Percentiles rank a stretch among this genome's conserved stretches.
phyloP scores from a whole-genome alignment of 129 eudicot species.

The Solidago caesia region DNA sequence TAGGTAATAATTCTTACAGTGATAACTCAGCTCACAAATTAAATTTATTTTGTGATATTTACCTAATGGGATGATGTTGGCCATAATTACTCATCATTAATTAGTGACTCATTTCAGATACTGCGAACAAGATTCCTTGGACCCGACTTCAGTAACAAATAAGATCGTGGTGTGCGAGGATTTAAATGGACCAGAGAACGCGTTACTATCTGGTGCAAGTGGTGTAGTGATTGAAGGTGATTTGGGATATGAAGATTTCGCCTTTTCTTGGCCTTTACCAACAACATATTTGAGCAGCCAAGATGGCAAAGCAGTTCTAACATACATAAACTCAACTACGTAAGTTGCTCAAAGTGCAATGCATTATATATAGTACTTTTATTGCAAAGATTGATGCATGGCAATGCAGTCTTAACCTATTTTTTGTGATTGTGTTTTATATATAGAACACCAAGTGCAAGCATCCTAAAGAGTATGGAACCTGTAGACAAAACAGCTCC shows the following conservation, averaged over 20 bases:
- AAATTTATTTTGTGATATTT: background rate
- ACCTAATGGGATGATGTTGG: background rate
- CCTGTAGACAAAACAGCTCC: constrained; percentile 48
- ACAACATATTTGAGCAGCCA: constrained; percentile 37
- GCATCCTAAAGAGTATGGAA: constrained; percentile 40
- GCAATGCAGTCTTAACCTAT: background rate
- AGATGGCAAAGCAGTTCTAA: constrained; percentile 34
- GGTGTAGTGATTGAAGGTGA: constrained; percentile 37
- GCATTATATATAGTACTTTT: background rate
- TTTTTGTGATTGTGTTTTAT: background rate
- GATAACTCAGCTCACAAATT: background rate
- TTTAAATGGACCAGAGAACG: background rate
- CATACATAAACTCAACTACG: constrained; percentile 41
- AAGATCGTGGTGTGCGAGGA: constrained; percentile 41
- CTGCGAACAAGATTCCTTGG: constrained; percentile 30
- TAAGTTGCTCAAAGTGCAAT: constrained; percentile 7
- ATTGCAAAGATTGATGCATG: background rate
- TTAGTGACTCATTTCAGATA: constrained; percentile 25
- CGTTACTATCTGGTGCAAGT: constrained; percentile 28
- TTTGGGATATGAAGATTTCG: constrained; percentile 27
- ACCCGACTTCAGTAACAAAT: constrained; percentile 26
- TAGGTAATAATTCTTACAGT: constrained; percentile 27
- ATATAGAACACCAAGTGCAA: constrained; percentile 39
- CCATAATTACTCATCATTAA: background rate
- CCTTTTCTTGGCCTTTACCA: constrained; percentile 27